phyloP scores from a whole-genome alignment of 176 grass and related monocot species.

The Themeda triandra region DNA sequence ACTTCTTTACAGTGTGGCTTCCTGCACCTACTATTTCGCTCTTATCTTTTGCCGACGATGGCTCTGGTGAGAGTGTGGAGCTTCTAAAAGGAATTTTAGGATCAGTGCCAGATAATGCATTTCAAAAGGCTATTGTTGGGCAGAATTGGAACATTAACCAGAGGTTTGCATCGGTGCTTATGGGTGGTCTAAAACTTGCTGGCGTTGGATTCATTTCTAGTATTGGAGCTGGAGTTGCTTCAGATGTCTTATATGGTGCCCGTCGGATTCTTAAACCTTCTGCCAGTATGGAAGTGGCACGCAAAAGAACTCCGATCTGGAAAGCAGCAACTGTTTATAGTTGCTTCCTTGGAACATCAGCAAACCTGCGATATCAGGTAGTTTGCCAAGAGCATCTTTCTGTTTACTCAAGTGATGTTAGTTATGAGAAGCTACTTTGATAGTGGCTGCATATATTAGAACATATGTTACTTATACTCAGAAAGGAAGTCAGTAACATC shows the following conservation, averaged over 20 bases:
- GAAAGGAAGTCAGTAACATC: background rate
- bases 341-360: constrained; percentile 88
- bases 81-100: constrained; percentile 76
- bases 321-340: constrained; percentile 84
- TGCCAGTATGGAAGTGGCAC: constrained; percentile 30
- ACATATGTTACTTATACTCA: background rate
- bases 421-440: background rate
- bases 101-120: constrained; percentile 94
- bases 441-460: background rate
- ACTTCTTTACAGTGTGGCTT: constrained; percentile 99
- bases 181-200: constrained; percentile 90
- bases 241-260: constrained; percentile 61
- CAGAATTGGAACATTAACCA: constrained; percentile 79
- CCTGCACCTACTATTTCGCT: constrained; percentile 95
- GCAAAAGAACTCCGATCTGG: constrained; percentile 67
- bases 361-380: constrained; percentile 99
- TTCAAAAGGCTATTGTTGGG: constrained; percentile 78
- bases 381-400: background rate
- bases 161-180: constrained; percentile 76
- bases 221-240: constrained; percentile 92
- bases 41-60: constrained; percentile 71
- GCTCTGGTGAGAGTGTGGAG: constrained; percentile 71
- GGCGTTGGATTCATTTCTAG: constrained; percentile 90
- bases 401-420: background rate
- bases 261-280: constrained; percentile 64